Conservation (phyloP, 768 basidiomycete genomes). For the Dacryopinax primogenitus region DNA sequence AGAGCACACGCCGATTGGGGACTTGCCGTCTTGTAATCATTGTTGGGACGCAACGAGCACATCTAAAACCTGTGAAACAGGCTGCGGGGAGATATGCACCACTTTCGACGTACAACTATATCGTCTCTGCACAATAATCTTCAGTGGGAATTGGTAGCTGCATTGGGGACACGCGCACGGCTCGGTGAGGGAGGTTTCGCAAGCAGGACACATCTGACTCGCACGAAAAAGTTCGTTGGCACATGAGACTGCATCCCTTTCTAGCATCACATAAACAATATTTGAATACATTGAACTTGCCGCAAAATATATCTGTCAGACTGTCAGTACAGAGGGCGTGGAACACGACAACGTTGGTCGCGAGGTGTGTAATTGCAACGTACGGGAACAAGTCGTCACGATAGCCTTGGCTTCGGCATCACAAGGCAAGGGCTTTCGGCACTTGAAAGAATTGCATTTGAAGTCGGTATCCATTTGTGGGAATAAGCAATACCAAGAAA, state of each 20-base stretch:
- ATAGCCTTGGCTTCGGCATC: slow-evolving; percentile 56
- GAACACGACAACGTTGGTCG: slow-evolving; percentile 9
- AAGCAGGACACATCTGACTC: slow-evolving; percentile 70
- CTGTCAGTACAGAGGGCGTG: not conserved
- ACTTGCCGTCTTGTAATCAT: slow-evolving; percentile 78
- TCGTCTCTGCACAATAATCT: slow-evolving; percentile 36
- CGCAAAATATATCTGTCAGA: slow-evolving; percentile 56
- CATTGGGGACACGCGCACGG: slow-evolving; percentile 42
- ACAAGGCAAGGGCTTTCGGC: slow-evolving; percentile 40
- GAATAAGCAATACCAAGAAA: not conserved
- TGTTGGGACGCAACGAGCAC: slow-evolving; percentile 70
- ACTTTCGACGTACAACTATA: slow-evolving; percentile 42
- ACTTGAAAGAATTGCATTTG: slow-evolving; percentile 29
- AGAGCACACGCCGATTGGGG: not conserved
- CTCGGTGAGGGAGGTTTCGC: slow-evolving; percentile 66
- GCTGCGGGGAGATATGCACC: not conserved
- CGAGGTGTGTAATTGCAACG: too few species aligned
- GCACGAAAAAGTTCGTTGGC: slow-evolving; percentile 72
- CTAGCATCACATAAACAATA: not conserved
- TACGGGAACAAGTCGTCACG: slow-evolving; percentile 39
- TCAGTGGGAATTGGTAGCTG: slow-evolving; percentile 19
- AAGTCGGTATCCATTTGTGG: not conserved
- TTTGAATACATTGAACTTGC: slow-evolving; percentile 29
- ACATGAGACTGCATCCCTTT: slow-evolving; percentile 47
- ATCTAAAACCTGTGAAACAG: slow-evolving; percentile 36